Percentiles rank a stretch among this genome's conserved stretches.
Conservation (phyloP, 1,139 yeast genomes). For the Diutina mesorugosa region DNA sequence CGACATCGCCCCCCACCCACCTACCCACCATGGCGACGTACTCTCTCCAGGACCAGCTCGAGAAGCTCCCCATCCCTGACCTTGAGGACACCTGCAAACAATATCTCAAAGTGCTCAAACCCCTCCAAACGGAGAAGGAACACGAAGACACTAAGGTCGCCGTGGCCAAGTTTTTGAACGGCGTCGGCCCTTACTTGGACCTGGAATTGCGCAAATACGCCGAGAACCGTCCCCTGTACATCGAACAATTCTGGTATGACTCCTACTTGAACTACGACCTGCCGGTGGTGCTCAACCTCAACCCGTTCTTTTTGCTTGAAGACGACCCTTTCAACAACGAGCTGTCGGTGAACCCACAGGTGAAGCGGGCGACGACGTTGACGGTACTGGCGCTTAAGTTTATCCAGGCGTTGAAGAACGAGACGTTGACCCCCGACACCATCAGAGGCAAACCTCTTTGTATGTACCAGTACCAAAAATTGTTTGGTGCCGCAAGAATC, state of each 20-base stretch:
- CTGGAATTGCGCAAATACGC: conserved; percentile 52
- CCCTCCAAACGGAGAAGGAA: conserved; percentile 65
- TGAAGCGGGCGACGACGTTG: conserved; percentile 72
- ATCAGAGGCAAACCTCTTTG: conserved; percentile 52
- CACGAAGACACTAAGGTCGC: conserved; percentile 48
- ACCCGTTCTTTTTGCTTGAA: conserved; percentile 78
- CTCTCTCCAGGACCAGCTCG: conserved; percentile 41
- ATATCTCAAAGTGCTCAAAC: conserved; percentile 56
- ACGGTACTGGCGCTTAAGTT: conserved; percentile 69
- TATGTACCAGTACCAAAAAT: conserved; percentile 80
- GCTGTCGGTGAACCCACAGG: conserved; percentile 42
- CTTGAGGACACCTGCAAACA: conserved; percentile 49
- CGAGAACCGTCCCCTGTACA: conserved; percentile 56
- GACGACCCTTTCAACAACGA: conserved; percentile 83
- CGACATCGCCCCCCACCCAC: not conserved
- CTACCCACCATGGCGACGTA: conserved; percentile 23
- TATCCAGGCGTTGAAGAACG: conserved; percentile 63
- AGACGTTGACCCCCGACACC: conserved; percentile 60
- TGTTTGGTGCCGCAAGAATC: conserved; percentile 78
- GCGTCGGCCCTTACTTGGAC: conserved; percentile 51
- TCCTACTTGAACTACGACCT: conserved; percentile 78
- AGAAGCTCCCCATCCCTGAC: conserved; percentile 69
- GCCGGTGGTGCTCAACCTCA: conserved; percentile 76
- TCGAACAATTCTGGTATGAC: conserved; percentile 91
- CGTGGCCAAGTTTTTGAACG: conserved; percentile 43